These are phyloP conservation scores for Meira miltonrushii DNA, from an alignment of 1,284 basidiomycete genomes.

Conservation along the genomic window DNA sequence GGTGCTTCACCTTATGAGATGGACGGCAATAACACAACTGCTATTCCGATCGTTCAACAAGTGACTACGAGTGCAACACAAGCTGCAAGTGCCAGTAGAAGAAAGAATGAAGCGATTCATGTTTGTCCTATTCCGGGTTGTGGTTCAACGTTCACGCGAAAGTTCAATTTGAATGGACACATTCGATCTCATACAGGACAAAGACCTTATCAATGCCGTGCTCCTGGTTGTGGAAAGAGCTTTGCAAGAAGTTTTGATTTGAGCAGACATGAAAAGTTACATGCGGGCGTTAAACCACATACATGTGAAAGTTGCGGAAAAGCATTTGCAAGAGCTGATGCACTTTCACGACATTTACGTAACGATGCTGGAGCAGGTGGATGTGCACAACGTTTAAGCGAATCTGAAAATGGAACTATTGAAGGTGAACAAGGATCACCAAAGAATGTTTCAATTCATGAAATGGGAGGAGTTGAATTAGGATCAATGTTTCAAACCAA, in stretches of 20 bases:
- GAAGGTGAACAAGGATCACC: too few species aligned
- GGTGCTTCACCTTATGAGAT: neutral
- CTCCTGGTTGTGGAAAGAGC: slow-evolving; percentile 86
- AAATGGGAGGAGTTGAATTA: too few species aligned
- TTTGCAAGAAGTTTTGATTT: slow-evolving; percentile 94
- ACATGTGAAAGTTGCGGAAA: slow-evolving; percentile 62
- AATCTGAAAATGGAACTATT: too few species aligned
- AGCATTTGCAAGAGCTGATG: slow-evolving; percentile 33
- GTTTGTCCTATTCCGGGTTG: slow-evolving; percentile 90
- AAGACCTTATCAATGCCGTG: slow-evolving; percentile 84
- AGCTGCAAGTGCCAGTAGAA: slow-evolving; percentile 77
- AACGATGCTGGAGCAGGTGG: slow-evolving; percentile 25
- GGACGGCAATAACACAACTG: neutral
- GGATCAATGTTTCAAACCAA: too few species aligned
- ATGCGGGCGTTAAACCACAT: slow-evolving; percentile 77
- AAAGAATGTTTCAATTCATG: too few species aligned
- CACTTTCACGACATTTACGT: slow-evolving; percentile 35
- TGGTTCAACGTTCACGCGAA: slow-evolving; percentile 62
- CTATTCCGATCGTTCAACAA: slow-evolving; percentile 6
- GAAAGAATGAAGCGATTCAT: slow-evolving; percentile 84
- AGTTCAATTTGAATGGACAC: slow-evolving; percentile 67
- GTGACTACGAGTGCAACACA: slow-evolving; percentile 93
- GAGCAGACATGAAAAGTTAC: slow-evolving; percentile 65
- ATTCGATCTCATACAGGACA: slow-evolving; percentile 93
- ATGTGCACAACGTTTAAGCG: slow-evolving; percentile 1